Evolutionary conservation across 2,329 filamentous ascomycete genomes (phyloP).

Genomic region (Atkinsonella hypoxylon): DNA sequence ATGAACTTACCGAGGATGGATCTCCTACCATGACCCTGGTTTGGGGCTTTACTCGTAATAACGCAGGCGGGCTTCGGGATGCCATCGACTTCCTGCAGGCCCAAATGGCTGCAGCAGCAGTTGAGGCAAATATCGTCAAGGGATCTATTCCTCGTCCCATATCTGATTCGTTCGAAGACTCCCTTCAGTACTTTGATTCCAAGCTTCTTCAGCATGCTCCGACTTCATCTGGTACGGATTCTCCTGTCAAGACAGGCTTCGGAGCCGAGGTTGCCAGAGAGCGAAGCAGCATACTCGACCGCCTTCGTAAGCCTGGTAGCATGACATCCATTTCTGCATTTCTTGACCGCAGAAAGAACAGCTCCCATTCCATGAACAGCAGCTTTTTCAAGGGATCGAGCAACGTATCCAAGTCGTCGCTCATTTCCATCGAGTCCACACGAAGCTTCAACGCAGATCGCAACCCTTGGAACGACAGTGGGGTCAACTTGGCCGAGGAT

Average conservation of each 20-base stretch:
- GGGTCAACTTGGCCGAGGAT: constrained; percentile 85
- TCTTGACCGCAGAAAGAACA: constrained; percentile 89
- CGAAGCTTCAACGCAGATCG: constrained; percentile 83
- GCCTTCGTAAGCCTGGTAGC: constrained; percentile 86
- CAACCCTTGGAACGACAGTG: constrained; percentile 97
- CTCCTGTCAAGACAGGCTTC: constrained; percentile 76
- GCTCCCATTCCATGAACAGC: constrained; percentile 66
- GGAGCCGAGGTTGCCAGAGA: constrained; percentile 70
- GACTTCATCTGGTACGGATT: constrained; percentile 68
- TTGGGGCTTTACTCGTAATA: constrained; percentile 89
- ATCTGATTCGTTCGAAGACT: constrained; percentile 97
- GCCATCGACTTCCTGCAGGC: constrained; percentile 90
- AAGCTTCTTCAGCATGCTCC: constrained; percentile 92
- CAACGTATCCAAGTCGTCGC: constrained; percentile 87
- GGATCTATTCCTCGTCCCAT: constrained; percentile 96
- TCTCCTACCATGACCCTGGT: constrained; percentile 50
- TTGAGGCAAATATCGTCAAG: constrained; percentile 80
- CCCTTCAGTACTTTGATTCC: constrained; percentile 90
- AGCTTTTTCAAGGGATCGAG: constrained; percentile 87
- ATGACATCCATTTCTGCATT: constrained; percentile 95
- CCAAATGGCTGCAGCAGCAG: constrained; percentile 72
- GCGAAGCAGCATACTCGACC: constrained; percentile 75
- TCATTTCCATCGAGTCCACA: constrained; percentile 91
- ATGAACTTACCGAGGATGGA: constrained; percentile 45
- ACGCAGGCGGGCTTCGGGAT: constrained; percentile 87